Conservation (phyloP, 2,329 filamentous ascomycete species). For the Cladosporium sp. region DNA sequence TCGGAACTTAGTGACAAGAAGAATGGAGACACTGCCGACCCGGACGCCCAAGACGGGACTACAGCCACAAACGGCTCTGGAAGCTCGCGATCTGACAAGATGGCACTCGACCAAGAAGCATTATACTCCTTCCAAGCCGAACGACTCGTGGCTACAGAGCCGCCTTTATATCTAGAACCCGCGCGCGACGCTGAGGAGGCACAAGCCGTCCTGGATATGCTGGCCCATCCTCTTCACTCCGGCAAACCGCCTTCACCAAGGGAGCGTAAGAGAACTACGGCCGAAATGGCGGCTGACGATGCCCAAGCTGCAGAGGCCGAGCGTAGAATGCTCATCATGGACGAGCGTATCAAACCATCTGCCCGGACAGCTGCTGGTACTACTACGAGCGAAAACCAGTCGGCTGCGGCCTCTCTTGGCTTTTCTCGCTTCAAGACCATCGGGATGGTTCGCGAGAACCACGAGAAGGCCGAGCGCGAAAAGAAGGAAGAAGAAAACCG, state of each 20-base stretch:
- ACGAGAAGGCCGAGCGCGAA: constrained; percentile 53
- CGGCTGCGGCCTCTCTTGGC: constrained; percentile 65
- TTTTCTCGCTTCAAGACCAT: constrained; percentile 92
- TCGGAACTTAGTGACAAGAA: constrained; percentile 44
- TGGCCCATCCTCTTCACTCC: constrained; percentile 73
- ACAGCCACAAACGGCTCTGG: constrained; percentile 56
- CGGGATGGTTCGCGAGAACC: constrained; percentile 63
- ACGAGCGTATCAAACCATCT: constrained; percentile 69
- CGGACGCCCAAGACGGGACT: constrained; percentile 38
- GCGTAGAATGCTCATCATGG: constrained; percentile 85
- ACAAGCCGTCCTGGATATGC: constrained; percentile 63
- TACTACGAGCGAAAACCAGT: constrained; percentile 68
- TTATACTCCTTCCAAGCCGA: constrained; percentile 71
- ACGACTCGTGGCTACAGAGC: constrained; percentile 66
- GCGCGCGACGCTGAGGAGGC: constrained; percentile 65
- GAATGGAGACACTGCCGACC: constrained; percentile 11
- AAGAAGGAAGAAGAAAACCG: constrained; percentile 56
- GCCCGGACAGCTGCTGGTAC: constrained; percentile 53
- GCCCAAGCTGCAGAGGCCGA: constrained; percentile 84
- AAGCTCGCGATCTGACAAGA: constrained; percentile 57
- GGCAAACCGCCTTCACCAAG: constrained; percentile 77
- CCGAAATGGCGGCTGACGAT: constrained; percentile 92
- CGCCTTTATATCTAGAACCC: constrained; percentile 72
- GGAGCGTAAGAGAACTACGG: constrained; percentile 85
- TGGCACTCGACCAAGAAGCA: constrained; percentile 71